These are phyloP conservation scores for Arthrobotrys iridis DNA, from an alignment of 2,329 filamentous ascomycete genomes.

Conservation along the genomic window DNA sequence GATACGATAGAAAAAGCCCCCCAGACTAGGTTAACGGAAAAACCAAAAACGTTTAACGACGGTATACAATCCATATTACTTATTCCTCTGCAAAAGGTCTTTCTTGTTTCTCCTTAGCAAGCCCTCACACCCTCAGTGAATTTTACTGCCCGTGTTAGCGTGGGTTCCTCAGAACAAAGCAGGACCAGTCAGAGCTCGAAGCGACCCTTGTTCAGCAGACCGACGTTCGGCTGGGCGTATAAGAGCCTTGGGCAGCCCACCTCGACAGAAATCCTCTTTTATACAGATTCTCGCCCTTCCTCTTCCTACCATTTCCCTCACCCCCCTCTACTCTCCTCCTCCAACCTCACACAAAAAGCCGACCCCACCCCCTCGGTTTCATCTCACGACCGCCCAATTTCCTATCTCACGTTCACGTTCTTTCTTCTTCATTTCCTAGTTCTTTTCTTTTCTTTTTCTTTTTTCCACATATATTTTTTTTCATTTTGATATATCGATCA, in stretches of 20 bases:
- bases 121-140: conserved; percentile 44
- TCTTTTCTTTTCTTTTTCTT: conserved; percentile 60
- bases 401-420: conserved; percentile 59
- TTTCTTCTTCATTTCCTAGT: conserved; percentile 60
- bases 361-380: conserved; percentile 70
- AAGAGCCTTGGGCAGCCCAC: conserved; percentile 53
- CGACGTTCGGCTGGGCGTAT: conserved; percentile 53
- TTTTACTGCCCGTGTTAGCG: conserved; percentile 49
- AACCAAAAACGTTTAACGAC: conserved; percentile 54
- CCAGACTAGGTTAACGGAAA: conserved; percentile 34
- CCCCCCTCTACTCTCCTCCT: conserved; percentile 62
- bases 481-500: conserved; percentile 55
- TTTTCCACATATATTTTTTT: conserved; percentile 58
- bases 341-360: conserved; percentile 69
- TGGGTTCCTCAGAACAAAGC: conserved; percentile 46
- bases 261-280: conserved; percentile 63
- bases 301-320: conserved; percentile 70
- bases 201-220: conserved; percentile 51
- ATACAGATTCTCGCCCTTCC: conserved; percentile 63
- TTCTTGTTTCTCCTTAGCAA: conserved; percentile 53
- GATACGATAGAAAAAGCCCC: conserved; percentile 35
- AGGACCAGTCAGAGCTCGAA: conserved; percentile 51
- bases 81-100: conserved; percentile 52
- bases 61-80: conserved; percentile 51
- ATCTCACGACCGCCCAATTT: conserved; percentile 65